Conservation (phyloP, 306 rosid species). For the Comarum palustre region DNA sequence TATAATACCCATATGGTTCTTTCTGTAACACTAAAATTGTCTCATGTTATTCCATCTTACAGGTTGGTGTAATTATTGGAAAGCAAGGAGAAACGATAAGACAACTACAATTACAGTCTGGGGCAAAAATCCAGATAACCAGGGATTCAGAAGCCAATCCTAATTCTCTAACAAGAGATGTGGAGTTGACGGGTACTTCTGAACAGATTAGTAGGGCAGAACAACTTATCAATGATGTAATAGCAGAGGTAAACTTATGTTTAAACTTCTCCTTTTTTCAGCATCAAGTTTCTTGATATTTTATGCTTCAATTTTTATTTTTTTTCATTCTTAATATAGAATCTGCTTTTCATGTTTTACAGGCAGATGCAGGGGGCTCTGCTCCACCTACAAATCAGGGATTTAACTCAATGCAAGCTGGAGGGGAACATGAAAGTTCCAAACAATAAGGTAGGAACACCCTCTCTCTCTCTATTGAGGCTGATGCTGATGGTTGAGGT, state of each 20-base stretch:
- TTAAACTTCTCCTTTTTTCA: conserved; percentile 9
- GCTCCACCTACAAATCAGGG: conserved; percentile 36
- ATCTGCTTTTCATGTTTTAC: conserved; percentile 18
- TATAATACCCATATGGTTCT: neutral
- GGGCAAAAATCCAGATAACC: conserved; percentile 50
- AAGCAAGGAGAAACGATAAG: conserved; percentile 47
- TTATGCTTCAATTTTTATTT: conserved; percentile 16
- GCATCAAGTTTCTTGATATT: conserved; percentile 5
- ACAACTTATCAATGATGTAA: conserved; percentile 42
- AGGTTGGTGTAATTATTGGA: conserved; percentile 52
- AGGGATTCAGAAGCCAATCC: conserved; percentile 49
- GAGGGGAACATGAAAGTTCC: conserved; percentile 50
- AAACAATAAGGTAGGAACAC: conserved; percentile 39
- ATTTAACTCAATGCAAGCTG: conserved; percentile 34
- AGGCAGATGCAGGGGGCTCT: conserved; percentile 42
- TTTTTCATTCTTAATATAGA: neutral
- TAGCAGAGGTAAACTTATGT: conserved; percentile 35
- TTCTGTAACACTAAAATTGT: neutral
- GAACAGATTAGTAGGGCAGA: conserved; percentile 53
- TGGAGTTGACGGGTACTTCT: conserved; percentile 42
- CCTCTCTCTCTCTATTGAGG: neutral
- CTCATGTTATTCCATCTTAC: neutral
- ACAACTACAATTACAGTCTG: conserved; percentile 40
- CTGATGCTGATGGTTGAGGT: conserved; percentile 1
- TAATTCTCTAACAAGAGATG: conserved; percentile 37